phyloP scores from a whole-genome alignment of 164 flowering plant genomes.

The Chimonanthus praecox region DNA sequence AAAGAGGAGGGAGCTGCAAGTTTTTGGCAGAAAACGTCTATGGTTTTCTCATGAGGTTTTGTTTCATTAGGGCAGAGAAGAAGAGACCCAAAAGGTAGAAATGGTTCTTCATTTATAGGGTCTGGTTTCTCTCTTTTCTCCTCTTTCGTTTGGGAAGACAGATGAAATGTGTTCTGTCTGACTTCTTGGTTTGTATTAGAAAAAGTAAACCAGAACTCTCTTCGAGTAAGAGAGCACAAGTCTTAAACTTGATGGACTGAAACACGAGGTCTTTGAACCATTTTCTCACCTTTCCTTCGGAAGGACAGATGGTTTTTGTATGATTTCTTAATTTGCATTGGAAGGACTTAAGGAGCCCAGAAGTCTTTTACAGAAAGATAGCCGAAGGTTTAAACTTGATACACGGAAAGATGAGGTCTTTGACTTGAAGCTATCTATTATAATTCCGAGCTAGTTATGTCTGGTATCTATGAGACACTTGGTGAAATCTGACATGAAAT shows the following conservation, averaged over 20 bases:
- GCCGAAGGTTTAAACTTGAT: background rate
- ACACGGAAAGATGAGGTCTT: background rate
- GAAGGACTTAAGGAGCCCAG: background rate
- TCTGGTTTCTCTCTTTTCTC: no score
- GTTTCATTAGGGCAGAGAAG: background rate
- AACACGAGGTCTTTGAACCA: no score
- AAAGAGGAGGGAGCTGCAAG: background rate
- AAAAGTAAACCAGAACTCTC: background rate
- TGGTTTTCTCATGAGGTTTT: background rate
- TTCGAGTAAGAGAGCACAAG: background rate
- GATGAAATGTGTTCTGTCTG: background rate
- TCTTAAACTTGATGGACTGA: no score
- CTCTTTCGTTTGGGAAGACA: no score
- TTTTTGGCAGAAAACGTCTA: no score
- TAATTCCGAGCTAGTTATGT: background rate
- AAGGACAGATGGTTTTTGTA: background rate
- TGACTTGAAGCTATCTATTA: background rate
- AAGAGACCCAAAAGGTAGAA: background rate
- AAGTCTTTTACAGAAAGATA: background rate
- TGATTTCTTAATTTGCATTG: background rate
- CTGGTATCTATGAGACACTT: background rate
- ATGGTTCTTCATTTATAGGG: no score
- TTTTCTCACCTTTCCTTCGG: background rate
- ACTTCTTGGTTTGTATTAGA: background rate
- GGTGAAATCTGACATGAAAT: slow-evolving; percentile 33